Base-by-base conservation (phyloP, 345 rosid species). In the Isatis tinctoria region DNA sequence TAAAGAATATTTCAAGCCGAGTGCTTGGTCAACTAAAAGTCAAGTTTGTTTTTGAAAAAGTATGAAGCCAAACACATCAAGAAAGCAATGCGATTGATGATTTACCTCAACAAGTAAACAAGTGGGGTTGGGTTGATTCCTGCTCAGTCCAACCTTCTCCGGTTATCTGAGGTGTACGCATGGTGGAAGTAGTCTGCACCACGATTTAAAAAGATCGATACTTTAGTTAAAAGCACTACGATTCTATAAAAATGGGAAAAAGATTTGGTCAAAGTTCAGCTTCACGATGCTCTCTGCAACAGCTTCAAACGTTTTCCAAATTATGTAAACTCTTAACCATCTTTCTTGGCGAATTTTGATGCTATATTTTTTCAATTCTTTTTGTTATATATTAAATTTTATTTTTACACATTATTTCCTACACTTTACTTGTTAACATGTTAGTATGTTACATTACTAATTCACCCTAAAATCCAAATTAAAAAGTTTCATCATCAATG, bases 11-110 rank as follows among this genome's bases (percentile, higher is more conserved):
- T n/a, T n/a, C n/a, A n/a, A n/a, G n/a, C n/a, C n/a, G n/a, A n/a
- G n/a, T n/a, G n/a, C n/a, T n/a, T n/a, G n/a, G 24, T 22, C 70
- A 67, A 86, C 87, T 10, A 16, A 45, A 43, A 45, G 51, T 45
- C 51, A 45, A 45, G 51, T 22, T 45, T 45, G n/a, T 45, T 45
- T n/a, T 16, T n/a, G 51, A 20, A 45, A 45, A 2, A 41, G 16
- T 41, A 16, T 41, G n/a, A 41, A 41, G n/a, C 14, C 45, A 41
- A 41, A 41, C 16, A 41, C 45, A 41, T 13, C n/a, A 41, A 41
- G 10, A 6, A 9, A 16, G 22, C 51, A 43, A 43, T 18, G 18
- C 14, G 48, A 43, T 14, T 43, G 18, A 43, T 43, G 48, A 14
- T 43, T 4, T 1, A 43, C 48, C 48, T n/a, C 48, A 43, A 43